Percentiles rank a stretch among this genome's conserved stretches.
phyloP scores from a whole-genome alignment of 2,329 filamentous ascomycete genomes.

The Alternaria triticimaculans region DNA sequence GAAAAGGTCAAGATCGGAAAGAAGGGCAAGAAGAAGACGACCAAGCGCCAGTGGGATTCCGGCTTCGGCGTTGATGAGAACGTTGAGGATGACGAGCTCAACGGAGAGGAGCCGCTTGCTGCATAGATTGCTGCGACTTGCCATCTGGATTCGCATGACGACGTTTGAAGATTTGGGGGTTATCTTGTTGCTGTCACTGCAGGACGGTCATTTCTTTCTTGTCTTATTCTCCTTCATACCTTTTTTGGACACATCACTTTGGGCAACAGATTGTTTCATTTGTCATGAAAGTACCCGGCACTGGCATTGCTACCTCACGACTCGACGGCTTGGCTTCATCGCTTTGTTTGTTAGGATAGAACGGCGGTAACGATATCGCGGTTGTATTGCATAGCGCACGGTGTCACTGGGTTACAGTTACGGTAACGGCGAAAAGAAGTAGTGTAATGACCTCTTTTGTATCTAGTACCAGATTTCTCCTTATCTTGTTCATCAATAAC shows the following conservation, averaged over 20 bases:
- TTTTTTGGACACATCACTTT: constrained; percentile 8
- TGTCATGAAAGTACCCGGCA: background rate
- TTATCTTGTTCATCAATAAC: background rate
- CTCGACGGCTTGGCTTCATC: constrained; percentile 3
- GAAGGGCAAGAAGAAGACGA: constrained; percentile 36
- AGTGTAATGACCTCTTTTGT: background rate
- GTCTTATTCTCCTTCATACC: background rate
- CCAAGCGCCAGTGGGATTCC: constrained; percentile 42
- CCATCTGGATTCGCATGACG: background rate
- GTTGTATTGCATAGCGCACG: constrained; percentile 6
- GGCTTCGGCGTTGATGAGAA: constrained; percentile 41
- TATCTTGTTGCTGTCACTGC: background rate
- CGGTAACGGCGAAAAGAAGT: background rate
- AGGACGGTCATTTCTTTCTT: background rate
- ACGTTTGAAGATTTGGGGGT: background rate
- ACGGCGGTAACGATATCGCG: background rate
- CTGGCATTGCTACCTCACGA: constrained; percentile 6
- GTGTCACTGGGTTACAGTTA: constrained; percentile 3
- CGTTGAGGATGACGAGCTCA: constrained; percentile 19
- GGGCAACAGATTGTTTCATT: constrained; percentile 7
- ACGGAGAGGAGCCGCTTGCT: constrained; percentile 22
- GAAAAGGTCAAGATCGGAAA: constrained; percentile 44
- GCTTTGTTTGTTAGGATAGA: constrained; percentile 2
- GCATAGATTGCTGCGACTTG: constrained; percentile 15
- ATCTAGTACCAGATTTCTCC: background rate